These are phyloP conservation scores for Wickerhamomyces rabaulensis DNA, from an alignment of 805 yeast genomes.

Conservation along the genomic window DNA sequence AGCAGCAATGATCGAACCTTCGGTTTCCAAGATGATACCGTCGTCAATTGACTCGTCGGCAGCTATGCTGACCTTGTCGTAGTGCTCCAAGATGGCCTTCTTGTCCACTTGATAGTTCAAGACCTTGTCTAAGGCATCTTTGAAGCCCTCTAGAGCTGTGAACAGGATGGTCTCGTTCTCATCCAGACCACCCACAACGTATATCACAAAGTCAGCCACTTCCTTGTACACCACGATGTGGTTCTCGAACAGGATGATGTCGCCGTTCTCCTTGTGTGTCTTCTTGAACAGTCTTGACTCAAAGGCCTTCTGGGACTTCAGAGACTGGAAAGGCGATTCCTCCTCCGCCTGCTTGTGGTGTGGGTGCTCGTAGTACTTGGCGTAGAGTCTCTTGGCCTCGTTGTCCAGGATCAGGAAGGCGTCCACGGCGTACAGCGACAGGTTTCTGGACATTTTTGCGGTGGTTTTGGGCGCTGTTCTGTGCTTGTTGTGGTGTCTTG, in stretches of 20 bases:
- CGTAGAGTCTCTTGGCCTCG: conserved; percentile 73
- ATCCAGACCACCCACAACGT: conserved; percentile 65
- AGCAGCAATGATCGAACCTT: conserved; percentile 78
- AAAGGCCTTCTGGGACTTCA: conserved; percentile 67
- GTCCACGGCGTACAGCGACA: conserved; percentile 75
- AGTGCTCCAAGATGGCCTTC: conserved; percentile 70
- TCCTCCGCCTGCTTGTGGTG: conserved; percentile 29
- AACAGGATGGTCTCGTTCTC: conserved; percentile 84
- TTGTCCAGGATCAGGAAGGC: conserved; percentile 78
- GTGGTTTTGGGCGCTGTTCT: too few species aligned
- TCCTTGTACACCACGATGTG: conserved; percentile 85
- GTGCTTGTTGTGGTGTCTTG: too few species aligned
- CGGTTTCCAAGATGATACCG: conserved; percentile 88
- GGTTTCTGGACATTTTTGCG: conserved; percentile 35
- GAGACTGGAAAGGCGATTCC: conserved; percentile 25
- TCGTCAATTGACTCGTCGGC: conserved; percentile 92
- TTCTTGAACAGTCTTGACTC: conserved; percentile 69
- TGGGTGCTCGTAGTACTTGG: conserved; percentile 79
- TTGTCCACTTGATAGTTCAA: conserved; percentile 68
- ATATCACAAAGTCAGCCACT: conserved; percentile 66
- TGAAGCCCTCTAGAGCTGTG: conserved; percentile 69
- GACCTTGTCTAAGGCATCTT: conserved; percentile 76
- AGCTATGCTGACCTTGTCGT: conserved; percentile 80
- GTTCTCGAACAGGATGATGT: conserved; percentile 73
- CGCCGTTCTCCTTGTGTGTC: conserved; percentile 76